Base-by-base conservation (phyloP, 2,329 filamentous ascomycete species). In the Mycocentrospora acerina region DNA sequence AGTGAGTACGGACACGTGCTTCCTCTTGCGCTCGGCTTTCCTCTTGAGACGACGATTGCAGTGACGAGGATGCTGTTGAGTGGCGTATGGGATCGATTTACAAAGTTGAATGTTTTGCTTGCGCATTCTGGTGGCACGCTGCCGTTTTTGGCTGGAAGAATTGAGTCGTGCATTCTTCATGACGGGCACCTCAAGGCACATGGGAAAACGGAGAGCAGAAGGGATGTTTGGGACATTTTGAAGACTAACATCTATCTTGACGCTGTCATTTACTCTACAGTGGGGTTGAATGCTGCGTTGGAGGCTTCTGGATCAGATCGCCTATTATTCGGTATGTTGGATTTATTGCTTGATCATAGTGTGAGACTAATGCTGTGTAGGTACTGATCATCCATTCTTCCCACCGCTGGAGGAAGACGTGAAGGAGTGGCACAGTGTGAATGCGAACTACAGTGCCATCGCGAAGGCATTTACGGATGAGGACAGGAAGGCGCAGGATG, bases 11-110 rank as follows among this genome's bases (percentile, higher is more conserved):
- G 90, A 0, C 90, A 95, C 63, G 89, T 95, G 1, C 75, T 96
- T 2, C 87, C 90, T 0, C 73, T 96, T 0, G 88, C 89, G 0
- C 72, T 96, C 3, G 90, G 90, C 0, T 95, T 95, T 62, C 90
- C 90, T 0, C 80, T 96, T 51, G 90, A 96, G 69, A 96, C 90
- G 1, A 95, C 90, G 2, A 91, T 96, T 53, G 88, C 90, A 0
- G 83, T 95, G 2, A 82, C 87, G 4, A 77, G 90, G 31, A 94
- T 96, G 88, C 83, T 89, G 37, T 73, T 96, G n/a, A 80, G 85
- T 0, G 87, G 88, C 0, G 86, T 94, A 0, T 95, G 93, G 66
- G 89, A 95, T 64, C 75, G 79, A 8, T 85, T 89, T 29, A 79
- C 78, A 0, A 71, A 73, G 7, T 68, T 96, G 45, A 76, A 81